Base-by-base conservation (phyloP, 441 rosid genomes). In the Erodium texanum region DNA sequence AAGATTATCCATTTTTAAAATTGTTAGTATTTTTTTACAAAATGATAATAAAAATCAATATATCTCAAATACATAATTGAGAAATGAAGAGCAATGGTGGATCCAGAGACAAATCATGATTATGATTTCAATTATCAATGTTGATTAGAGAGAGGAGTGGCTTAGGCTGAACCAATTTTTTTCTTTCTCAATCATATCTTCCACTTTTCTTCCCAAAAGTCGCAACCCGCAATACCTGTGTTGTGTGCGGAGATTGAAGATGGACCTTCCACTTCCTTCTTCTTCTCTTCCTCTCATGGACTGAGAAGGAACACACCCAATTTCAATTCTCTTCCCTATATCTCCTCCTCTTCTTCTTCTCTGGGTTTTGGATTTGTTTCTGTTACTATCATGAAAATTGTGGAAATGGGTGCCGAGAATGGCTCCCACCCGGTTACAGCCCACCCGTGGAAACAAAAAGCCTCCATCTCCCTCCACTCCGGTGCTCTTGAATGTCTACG, bases 211-310 rank as follows among this genome's bases (percentile, higher is more conserved):
- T 32, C 36, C 36, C 36, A 32, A 32, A 32, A 32, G 36, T 32
- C 36, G 36, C 6, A 52, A 52, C 59, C 59, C 59, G 45, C 59
- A 50, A 50, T 18, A 38, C 45, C 18, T 52, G 23, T 18, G 59
- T 18, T 52, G 59, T 54, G 20, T 19, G 19, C 1, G 58, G n/a
- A 45, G n/a, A 45, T 45, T 50, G 56, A 7, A 54, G 24, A 19
- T 56, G 24, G 62, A 5, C 11, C 62, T 56, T 20, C 24, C 18
- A 3, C 24, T 7, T 5, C 10, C 24, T 56, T 56, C 62, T 8
- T 56, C 62, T 19, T 54, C 61, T 54, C 61, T 54, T 54, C 61
- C 61, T 18, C 61, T 7, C 24, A 56, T 56, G 62, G 62, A 56
- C 62, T 56, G 24, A 56, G 24, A 56, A 20, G 24, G 9, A 56